Evolutionary conservation across 1,139 yeast genomes (phyloP).

Genomic region (Geotrichum bryndzae): DNA sequence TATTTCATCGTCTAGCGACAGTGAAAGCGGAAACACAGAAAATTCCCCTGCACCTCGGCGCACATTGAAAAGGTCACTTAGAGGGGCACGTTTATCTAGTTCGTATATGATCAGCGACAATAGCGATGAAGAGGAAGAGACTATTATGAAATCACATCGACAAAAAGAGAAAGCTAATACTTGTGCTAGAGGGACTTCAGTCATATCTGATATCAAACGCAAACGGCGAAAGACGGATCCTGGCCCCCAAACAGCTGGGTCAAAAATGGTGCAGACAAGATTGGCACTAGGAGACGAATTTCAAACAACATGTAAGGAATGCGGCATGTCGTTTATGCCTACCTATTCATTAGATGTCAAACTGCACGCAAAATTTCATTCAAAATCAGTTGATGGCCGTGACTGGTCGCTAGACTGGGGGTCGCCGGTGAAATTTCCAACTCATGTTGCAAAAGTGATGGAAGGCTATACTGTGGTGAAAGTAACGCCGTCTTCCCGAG

Average conservation of each 20-base stretch:
- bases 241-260: background rate
- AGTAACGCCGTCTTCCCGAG: constrained; percentile 29
- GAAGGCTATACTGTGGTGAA: constrained; percentile 27
- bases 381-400: constrained; percentile 42
- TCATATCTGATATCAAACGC: background rate
- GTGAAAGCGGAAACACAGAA: background rate
- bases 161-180: background rate
- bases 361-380: constrained; percentile 42
- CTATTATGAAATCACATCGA: background rate
- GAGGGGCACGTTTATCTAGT: background rate
- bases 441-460: constrained; percentile 7
- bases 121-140: background rate
- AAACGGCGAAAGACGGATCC: constrained; percentile 1
- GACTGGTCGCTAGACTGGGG: constrained; percentile 45
- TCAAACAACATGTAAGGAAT: constrained; percentile 43
- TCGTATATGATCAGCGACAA: background rate
- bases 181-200: background rate
- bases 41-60: background rate
- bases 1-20: background rate
- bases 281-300: constrained; percentile 34
- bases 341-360: constrained; percentile 43
- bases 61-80: background rate
- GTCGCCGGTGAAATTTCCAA: constrained; percentile 9
- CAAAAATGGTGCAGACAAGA: constrained; percentile 8
- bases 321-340: constrained; percentile 56